A percentile compares a stretch with the other conserved stretches of the same genome.
These are phyloP conservation scores for Fusarium sarcochroum DNA, from an alignment of 2,329 filamentous ascomycete species.

Conservation along the genomic window DNA sequence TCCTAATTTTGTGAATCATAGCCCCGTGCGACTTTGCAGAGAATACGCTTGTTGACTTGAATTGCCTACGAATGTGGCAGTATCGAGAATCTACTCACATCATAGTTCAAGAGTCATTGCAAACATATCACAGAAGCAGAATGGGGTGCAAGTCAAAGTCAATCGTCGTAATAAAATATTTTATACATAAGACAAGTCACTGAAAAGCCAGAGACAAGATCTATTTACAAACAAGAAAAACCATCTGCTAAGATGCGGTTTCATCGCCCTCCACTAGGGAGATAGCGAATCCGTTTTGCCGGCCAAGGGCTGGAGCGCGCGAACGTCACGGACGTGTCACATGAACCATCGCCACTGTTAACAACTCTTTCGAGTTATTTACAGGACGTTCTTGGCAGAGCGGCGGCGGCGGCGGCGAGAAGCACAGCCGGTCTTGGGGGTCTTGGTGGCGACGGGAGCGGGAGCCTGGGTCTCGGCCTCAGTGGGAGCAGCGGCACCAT, in stretches of 20 bases:
- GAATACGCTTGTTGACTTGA: too few relatives aligned
- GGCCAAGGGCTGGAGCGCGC: slow-evolving; percentile 4
- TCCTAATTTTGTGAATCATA: too few relatives aligned
- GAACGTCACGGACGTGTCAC: slow-evolving; percentile 32
- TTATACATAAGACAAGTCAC: slow-evolving; percentile 47
- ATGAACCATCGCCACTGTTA: background rate
- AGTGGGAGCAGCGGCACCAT: slow-evolving; percentile 25
- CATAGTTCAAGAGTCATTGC: background rate
- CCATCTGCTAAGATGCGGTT: slow-evolving; percentile 37
- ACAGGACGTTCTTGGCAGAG: slow-evolving; percentile 39
- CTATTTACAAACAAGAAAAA: slow-evolving; percentile 49
- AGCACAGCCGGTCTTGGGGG: slow-evolving; percentile 42
- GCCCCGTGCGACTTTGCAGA: too few relatives aligned
- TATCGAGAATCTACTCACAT: background rate
- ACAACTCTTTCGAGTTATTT: slow-evolving; percentile 35
- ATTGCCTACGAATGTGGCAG: too few relatives aligned
- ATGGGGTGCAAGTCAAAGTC: background rate
- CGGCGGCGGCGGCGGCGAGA: slow-evolving; percentile 45
- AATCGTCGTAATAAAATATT: slow-evolving; percentile 41
- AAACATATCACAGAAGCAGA: background rate
- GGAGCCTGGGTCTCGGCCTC: slow-evolving; percentile 27
- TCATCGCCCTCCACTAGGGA: slow-evolving; percentile 38
- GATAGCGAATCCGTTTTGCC: slow-evolving; percentile 20
- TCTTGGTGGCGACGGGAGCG: slow-evolving; percentile 26
- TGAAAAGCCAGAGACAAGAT: slow-evolving; percentile 42